phyloP scores from a whole-genome alignment of 495 filamentous ascomycete genomes.

The Polyplosphaeria fusca region DNA sequence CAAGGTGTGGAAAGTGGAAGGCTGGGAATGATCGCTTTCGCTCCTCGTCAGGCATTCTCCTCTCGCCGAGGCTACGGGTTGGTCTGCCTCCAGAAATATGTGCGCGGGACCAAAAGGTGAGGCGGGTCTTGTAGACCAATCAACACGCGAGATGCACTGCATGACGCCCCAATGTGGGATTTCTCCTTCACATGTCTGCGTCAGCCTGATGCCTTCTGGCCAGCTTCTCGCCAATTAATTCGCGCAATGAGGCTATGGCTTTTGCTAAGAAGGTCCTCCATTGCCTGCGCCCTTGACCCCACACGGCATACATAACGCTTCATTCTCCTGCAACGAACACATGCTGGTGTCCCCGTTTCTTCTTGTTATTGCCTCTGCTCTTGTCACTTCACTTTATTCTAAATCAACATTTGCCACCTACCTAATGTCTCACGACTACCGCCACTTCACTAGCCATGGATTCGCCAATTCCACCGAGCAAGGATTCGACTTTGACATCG shows the following conservation, averaged over 20 bases:
- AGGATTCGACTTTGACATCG: background rate
- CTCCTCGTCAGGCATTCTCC: too few relatives aligned
- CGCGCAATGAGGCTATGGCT: background rate
- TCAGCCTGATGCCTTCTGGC: background rate
- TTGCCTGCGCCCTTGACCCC: background rate
- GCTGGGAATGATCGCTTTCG: too few relatives aligned
- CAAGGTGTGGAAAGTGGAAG: slow-evolving; percentile 77
- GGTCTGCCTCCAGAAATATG: background rate
- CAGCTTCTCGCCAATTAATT: background rate
- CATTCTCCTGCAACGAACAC: background rate
- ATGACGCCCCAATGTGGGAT: background rate
- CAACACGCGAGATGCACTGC: background rate
- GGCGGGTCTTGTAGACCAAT: background rate
- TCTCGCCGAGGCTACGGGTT: too few relatives aligned
- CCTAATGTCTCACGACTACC: background rate
- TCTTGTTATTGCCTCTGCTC: too few relatives aligned
- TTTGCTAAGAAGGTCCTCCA: background rate
- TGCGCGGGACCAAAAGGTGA: background rate
- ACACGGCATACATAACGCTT: background rate
- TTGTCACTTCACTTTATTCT: too few relatives aligned
- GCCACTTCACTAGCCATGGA: background rate
- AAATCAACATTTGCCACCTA: background rate
- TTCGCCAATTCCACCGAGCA: background rate
- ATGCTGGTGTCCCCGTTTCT: too few relatives aligned
- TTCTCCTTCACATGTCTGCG: background rate